Evolutionary conservation across 441 rosid species (phyloP), one percentile per base, ranked within the genome.

Genomic region (Erodium texanum): DNA sequence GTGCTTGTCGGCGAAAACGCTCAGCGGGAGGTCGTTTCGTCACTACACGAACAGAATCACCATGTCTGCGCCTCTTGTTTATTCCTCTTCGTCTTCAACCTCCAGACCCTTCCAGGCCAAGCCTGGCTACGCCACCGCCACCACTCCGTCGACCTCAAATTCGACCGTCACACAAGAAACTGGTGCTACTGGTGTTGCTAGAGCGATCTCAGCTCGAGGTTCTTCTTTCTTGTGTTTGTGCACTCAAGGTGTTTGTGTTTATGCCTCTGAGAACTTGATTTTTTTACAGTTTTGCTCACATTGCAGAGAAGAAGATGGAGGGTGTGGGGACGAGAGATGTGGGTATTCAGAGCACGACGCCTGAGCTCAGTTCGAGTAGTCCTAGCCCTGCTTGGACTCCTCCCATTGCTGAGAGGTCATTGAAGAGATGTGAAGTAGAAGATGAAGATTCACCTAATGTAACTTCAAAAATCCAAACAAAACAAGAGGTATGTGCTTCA

Each of bases 1-100:
- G 76, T 93, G 98, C 78, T 79, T 93, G 59, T 93, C 98, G 24
- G 86, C 97, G 1, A 93, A 89, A 78, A 86, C 96, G 32, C 77
- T 90, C 3, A 81, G 91, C 34, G 89, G 84, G 45, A 89, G 90
- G 79, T 90, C 96, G 19, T 93, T 87, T 69, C 81, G 85, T 22
- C 81, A 76, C 73, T 72, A 76, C 41, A 78, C 79, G 0, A 79
- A 68, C 62, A 76, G 83, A 34, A 75, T 81, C 59, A 81, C 89
- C 65, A 86, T 86, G 92, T 90, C 98, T 80, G 89, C 89, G 45
- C 96, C 97, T 80, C 96, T 89, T 56, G 69, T 82, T 66, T 85
- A 80, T 84, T 76, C 83, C 66, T 68, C 78, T 67, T 73, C 73
- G 66, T 71, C 76, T 64, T 72, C 77, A 5, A 3, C 58, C 20